These are phyloP conservation scores for Priceomyces castillae DNA, from an alignment of 805 yeast genomes.

Conservation along the genomic window DNA sequence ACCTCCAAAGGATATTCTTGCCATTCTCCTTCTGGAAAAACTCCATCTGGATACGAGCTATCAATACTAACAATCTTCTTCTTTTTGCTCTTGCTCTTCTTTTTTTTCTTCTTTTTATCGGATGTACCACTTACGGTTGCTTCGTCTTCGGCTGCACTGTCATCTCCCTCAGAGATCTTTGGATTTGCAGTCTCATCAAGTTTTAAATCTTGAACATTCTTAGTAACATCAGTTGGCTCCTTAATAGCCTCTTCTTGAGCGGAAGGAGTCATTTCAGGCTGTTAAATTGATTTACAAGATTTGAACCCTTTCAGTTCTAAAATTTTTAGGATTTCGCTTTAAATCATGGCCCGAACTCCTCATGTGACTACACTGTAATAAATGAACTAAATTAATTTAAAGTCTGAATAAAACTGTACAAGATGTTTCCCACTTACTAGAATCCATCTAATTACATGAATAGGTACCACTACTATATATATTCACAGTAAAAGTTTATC, in stretches of 20 bases:
- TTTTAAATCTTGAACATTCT: conserved; percentile 1
- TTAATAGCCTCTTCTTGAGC: background rate
- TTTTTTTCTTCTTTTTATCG: conserved; percentile 25
- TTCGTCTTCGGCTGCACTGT: conserved; percentile 40
- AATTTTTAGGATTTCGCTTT: background rate
- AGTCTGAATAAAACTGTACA: background rate
- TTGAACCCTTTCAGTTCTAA: background rate
- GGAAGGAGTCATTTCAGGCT: background rate
- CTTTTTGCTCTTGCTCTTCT: conserved; percentile 51
- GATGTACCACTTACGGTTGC: conserved; percentile 1
- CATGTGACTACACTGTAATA: background rate
- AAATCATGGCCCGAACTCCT: background rate
- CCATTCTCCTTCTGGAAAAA: conserved; percentile 87
- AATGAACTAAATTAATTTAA: background rate
- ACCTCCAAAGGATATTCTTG: conserved; percentile 68
- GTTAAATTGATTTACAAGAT: background rate
- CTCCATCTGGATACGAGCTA: conserved; percentile 63
- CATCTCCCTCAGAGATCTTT: conserved; percentile 37
- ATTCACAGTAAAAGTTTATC: background rate
- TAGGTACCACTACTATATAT: background rate
- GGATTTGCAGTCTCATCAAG: background rate
- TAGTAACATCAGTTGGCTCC: background rate
- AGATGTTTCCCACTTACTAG: background rate
- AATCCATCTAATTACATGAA: background rate
- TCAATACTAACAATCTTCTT: conserved; percentile 61